Evolutionary conservation across 1,139 yeast genomes (phyloP), one percentile per base, ranked within the genome.

Genomic region (Candida gigantensis): DNA sequence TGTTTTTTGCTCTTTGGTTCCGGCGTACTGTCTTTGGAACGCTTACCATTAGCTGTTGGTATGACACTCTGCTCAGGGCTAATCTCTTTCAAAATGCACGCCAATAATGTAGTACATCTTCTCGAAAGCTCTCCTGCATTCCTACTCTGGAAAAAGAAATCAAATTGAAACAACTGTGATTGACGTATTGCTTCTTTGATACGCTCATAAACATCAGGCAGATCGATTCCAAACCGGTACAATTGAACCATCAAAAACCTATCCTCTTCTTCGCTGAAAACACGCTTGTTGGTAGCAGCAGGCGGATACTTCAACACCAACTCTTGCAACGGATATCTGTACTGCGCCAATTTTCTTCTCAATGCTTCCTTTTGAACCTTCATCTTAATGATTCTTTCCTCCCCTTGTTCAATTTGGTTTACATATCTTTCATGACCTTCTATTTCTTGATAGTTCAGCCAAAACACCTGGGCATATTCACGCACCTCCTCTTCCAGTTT

Each of bases 231-330:
- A 56, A 68, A 76, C 41, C 81, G 68, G 55, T 78, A 79, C 49
- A 83, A 60, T 58, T 81, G 84, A 6, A 83, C 74, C 41, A 84
- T 59, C 43, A 84, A 62, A 52, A 79, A 84, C 41, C 89, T 65
- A 52, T 84, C 95, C 53, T 84, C 94, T 43, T 80, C 88, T 30
- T 81, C 88, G 13, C 82, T 75, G 57, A 77, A 84, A 1, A 80
- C 74, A 46, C 81, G 68, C 51, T 75, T 77, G 47, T 70, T 70
- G 9, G 77, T 68, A 7, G 74, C 55, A 1, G 84, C 70, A 0
- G 86, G 81, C 4, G 90, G 88, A 42, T 62, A 74, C 45, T 78
- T 75, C 44, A 84, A 68, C 3, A 58, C 66, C 44, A 84, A 60
- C 39, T 84, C 87, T 52, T 80, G 81, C 34, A 84, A 63, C 11